These are phyloP conservation scores for Lepidopterella palustris DNA, from an alignment of 495 filamentous ascomycete genomes.

Conservation along the genomic window DNA sequence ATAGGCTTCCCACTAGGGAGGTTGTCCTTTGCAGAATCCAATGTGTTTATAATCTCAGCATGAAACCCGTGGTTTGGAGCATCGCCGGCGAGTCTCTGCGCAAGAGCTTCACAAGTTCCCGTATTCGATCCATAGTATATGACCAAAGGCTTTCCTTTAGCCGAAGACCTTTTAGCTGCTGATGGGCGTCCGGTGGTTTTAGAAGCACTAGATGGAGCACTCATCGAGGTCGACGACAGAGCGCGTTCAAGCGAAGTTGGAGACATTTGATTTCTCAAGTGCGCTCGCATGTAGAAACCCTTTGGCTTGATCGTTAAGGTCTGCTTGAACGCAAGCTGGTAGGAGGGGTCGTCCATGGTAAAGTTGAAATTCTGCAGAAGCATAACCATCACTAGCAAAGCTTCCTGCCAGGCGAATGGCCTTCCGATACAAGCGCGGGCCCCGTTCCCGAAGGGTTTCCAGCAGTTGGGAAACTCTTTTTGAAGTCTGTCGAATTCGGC, in stretches of 20 bases:
- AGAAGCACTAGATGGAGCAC: constrained; percentile 20
- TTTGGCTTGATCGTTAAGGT: constrained; percentile 74
- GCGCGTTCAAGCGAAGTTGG: constrained; percentile 50
- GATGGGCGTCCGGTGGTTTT: constrained; percentile 20
- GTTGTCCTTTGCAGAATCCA: constrained; percentile 57
- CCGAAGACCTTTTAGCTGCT: background rate
- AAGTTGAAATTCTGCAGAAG: constrained; percentile 61
- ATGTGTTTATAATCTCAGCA: constrained; percentile 45
- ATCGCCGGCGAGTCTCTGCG: constrained; percentile 54
- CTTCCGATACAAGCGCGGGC: constrained; percentile 48
- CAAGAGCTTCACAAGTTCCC: constrained; percentile 65
- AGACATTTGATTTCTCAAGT: constrained; percentile 48
- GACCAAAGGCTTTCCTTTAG: constrained; percentile 43
- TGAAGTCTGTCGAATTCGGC: constrained; percentile 41
- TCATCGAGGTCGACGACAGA: constrained; percentile 35
- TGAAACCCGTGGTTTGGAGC: constrained; percentile 52
- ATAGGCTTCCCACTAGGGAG: constrained; percentile 58
- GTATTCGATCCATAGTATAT: constrained; percentile 72
- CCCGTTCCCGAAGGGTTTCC: constrained; percentile 61
- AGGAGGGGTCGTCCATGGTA: constrained; percentile 48
- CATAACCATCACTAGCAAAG: constrained; percentile 47
- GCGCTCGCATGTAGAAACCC: constrained; percentile 63
- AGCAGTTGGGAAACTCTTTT: constrained; percentile 47
- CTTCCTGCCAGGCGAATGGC: constrained; percentile 60
- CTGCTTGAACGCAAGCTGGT: constrained; percentile 60